phyloP scores from a whole-genome alignment of 1,284 basidiomycete species.

The Naganishia albida region DNA sequence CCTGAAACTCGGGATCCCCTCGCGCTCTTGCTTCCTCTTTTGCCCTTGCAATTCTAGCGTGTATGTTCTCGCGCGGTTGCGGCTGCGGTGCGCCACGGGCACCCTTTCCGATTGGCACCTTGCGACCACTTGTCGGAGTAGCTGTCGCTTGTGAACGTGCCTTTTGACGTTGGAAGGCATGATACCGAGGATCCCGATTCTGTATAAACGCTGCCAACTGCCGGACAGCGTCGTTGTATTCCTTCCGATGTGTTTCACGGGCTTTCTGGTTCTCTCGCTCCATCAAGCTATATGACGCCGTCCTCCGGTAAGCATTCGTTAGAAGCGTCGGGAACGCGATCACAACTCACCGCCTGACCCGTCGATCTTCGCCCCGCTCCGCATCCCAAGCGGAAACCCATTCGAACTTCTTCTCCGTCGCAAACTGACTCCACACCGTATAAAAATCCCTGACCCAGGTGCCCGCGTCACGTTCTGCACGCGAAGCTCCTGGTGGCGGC shows the following conservation, averaged over 20 bases:
- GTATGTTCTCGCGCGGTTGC: slow-evolving; percentile 25
- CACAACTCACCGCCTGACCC: slow-evolving; percentile 67
- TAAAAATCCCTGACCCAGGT: slow-evolving; percentile 75
- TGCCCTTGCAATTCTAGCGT: slow-evolving; percentile 40
- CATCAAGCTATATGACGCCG: slow-evolving; percentile 65
- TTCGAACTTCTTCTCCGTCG: slow-evolving; percentile 82
- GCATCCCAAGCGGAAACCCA: slow-evolving; percentile 87
- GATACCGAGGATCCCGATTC: slow-evolving; percentile 91
- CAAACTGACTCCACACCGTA: slow-evolving; percentile 80
- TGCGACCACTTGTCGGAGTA: slow-evolving; percentile 33
- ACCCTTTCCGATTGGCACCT: slow-evolving; percentile 28
- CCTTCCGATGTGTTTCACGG: slow-evolving; percentile 79
- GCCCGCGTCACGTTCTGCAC: slow-evolving; percentile 53
- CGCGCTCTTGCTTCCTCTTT: slow-evolving; percentile 39
- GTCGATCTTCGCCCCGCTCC: slow-evolving; percentile 81
- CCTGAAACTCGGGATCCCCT: slow-evolving; percentile 40
- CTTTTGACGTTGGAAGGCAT: slow-evolving; percentile 65
- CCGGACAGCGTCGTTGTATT: slow-evolving; percentile 92
- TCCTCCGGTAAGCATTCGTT: neutral
- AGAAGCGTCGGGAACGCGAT: neutral
- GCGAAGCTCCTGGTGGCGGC: slow-evolving; percentile 56
- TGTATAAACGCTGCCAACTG: slow-evolving; percentile 82
- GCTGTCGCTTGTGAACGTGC: slow-evolving; percentile 38
- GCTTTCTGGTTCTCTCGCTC: slow-evolving; percentile 95
- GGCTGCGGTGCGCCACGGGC: slow-evolving; percentile 29